phyloP scores from a whole-genome alignment of 495 filamentous ascomycete genomes.

The Penicillium arizonense region DNA sequence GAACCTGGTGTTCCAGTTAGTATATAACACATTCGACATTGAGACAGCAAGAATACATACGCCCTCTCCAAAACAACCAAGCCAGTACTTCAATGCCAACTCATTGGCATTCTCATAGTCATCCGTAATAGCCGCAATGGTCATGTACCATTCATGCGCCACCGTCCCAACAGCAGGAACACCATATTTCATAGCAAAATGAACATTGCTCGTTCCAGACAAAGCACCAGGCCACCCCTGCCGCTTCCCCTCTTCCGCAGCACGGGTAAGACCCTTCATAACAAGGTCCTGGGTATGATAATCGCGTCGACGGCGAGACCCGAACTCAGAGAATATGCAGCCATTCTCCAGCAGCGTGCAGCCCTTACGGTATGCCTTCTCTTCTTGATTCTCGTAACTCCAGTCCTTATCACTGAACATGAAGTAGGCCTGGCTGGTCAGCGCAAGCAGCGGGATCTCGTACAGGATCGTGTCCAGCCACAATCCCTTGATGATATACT shows the following conservation, averaged over 20 bases:
- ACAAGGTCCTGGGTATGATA: constrained; percentile 95
- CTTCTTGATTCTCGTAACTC: constrained; percentile 79
- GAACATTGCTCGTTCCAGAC: constrained; percentile 92
- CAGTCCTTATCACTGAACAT: constrained; percentile 90
- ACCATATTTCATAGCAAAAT: constrained; percentile 89
- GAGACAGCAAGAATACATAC: constrained; percentile 32
- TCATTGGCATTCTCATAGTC: constrained; percentile 84
- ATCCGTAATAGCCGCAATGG: constrained; percentile 84
- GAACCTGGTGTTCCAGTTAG: constrained; percentile 46
- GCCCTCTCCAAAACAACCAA: constrained; percentile 87
- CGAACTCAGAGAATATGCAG: constrained; percentile 92
- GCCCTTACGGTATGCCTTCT: constrained; percentile 78
- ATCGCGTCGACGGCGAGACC: constrained; percentile 81
- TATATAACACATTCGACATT: not conserved
- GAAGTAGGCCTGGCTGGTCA: constrained; percentile 96
- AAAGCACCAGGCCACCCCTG: constrained; percentile 66
- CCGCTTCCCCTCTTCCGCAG: constrained; percentile 63
- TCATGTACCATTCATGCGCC: constrained; percentile 99
- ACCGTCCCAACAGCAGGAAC: constrained; percentile 87
- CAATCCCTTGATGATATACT: constrained; percentile 70
- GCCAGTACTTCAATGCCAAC: constrained; percentile 79
- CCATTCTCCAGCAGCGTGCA: constrained; percentile 72
- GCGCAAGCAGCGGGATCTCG: constrained; percentile 88
- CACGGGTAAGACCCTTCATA: constrained; percentile 74
- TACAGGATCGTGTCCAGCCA: constrained; percentile 98